Base-by-base conservation (phyloP, 768 basidiomycete genomes). In the Psilocybe subaeruginosa region DNA sequence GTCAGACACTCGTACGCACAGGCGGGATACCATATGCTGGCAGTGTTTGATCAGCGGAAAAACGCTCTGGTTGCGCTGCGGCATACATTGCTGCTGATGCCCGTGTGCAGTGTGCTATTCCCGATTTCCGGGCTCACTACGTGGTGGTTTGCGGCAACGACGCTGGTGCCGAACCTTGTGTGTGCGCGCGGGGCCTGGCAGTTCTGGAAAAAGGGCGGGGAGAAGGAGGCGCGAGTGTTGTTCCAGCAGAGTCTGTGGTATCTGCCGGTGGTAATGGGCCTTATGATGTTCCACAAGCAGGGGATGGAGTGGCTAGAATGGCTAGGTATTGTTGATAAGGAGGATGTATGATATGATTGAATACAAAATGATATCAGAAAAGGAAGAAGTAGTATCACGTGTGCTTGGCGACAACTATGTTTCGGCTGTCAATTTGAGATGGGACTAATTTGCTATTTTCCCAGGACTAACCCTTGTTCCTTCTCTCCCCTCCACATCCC, bases 281-380 rank as follows among this genome's bases (percentile, higher is more conserved):
- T 99, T 66, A 95, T 96, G 92, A 95, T 99, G 93, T 78, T 91
- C 58, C 95, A 97, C 75, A 98, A 98, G 77, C 87, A 89, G 68
- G 91, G 91, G 0, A 78, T 91, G 66, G 87, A 90, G 64, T 95
- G 92, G 93, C 66, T 80, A 27, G 76, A 83, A 48, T 90, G 88
- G 88, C 33, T 87, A 8, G 82, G 85, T 8, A 53, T 83, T 27
- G 65, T 65, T n/a, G 61, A 71, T 16, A 67, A 67, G 30, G 70
- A 69, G 48, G 54, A 68, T 31, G 52, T 33, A 19, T 41, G 55
- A 37, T 31, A 54, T 35, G 30, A 58, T 60, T 43, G 46, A 45
- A 43, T 45, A 46, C 41, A 51, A 23, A 23, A 23, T 23, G 23
- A 56, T 33, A 56, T 56, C 55, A 56, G 49, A 50, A 51, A 37